Base-by-base conservation (phyloP, 352 stramenopile genomes). In the Globisporangium abappressorium region DNA sequence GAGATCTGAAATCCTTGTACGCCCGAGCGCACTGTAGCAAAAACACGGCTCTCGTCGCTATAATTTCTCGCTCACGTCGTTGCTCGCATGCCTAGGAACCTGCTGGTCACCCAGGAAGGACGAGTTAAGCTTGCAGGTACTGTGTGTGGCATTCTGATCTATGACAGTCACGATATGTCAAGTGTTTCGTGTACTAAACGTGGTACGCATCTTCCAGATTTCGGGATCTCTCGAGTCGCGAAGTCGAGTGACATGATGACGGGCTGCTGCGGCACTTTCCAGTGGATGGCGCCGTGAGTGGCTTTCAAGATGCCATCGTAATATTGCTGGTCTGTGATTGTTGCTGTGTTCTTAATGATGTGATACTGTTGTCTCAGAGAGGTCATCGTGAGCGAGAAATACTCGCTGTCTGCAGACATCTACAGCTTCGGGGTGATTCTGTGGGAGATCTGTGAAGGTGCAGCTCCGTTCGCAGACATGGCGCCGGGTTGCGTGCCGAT, bases 361-460 rank as follows among this genome's bases (percentile, higher is more conserved):
- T 18, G 34, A 20, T 20, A 33, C 22, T 43, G 18, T 3, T 34
- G 18, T 22, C 22, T 53, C 65, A 94, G 84, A 4, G 84, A 93
- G 71, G 83, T 94, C 3, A 82, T 94, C 18, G 76, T 79, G 12
- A 90, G 78, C 22, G 63, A 82, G 36, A 74, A 73, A 33, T 93
- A 94, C 61, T 92, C 84, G 3, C 69, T 93, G 2, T 82, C 80
- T 26, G 84, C 83, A 0, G 83, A 94, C 36, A 80, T 94, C 58
- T 93, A 94, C 81, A 93, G 86, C 69, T 90, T 93, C 71, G 86
- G 78, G 1, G 69, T 93, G 58, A 87, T 94, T 49, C 72, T 93
- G 72, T 94, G 86, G 84, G 86, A 94, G 65, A 92, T 94, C 26
- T 92, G 86, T 46, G 86, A 93, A 58, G 66, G 56, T 0, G 58